Evolutionary conservation across 345 rosid species (phyloP).

Genomic region (Populus pruinosa): DNA sequence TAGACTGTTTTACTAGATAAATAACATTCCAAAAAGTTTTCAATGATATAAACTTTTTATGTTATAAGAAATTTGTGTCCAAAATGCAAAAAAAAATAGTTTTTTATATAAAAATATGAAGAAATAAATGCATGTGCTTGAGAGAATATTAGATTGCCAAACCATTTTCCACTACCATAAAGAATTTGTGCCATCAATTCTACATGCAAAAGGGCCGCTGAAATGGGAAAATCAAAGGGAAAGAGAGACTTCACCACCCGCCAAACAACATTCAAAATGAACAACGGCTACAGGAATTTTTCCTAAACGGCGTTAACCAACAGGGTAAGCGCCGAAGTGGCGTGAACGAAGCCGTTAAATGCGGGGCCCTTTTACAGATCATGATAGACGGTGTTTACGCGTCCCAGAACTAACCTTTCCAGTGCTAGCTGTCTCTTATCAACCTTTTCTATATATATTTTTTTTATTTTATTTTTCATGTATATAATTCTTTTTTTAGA

Average conservation of each 20-base stretch:
- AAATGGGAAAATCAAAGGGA: background rate
- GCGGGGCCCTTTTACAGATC: slow-evolving; percentile 50
- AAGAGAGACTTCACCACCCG: background rate
- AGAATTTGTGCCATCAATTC: background rate
- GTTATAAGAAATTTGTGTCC: too few species aligned
- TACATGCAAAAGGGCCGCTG: background rate
- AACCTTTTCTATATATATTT: background rate
- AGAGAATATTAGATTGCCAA: background rate
- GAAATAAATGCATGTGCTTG: too few species aligned
- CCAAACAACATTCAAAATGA: background rate
- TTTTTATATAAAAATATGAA: too few species aligned
- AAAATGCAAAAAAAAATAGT: too few species aligned
- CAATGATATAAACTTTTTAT: too few species aligned
- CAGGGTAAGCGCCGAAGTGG: slow-evolving; percentile 10
- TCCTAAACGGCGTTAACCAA: slow-evolving; percentile 17
- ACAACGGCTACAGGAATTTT: background rate
- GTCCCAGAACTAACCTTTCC: slow-evolving; percentile 22
- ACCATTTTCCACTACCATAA: background rate
- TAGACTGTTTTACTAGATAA: too few species aligned
- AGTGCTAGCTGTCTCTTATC: slow-evolving; percentile 39
- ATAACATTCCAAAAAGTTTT: too few species aligned
- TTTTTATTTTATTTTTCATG: background rate
- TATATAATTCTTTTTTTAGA: background rate
- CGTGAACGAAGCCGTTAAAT: slow-evolving; percentile 39
- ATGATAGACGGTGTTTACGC: slow-evolving; percentile 51